Conservation (phyloP, 495 filamentous ascomycete species). For the Penicillium argentinense region DNA sequence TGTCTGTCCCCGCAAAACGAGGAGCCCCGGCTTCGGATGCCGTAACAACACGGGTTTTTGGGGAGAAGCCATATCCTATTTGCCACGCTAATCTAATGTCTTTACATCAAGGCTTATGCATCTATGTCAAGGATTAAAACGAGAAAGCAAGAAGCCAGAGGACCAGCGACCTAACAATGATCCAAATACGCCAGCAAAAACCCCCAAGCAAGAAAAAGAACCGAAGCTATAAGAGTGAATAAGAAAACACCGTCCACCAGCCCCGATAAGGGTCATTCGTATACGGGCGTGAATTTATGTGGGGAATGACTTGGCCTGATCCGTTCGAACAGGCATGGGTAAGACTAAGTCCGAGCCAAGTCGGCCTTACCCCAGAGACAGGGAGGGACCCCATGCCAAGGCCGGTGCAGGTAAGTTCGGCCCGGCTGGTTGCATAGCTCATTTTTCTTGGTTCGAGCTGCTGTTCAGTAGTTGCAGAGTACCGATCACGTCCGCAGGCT, state of each 20-base stretch:
- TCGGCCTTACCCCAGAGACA: background rate
- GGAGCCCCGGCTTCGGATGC: background rate
- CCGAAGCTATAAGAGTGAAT: background rate
- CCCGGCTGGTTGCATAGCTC: background rate
- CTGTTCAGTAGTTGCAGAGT: conserved; percentile 69
- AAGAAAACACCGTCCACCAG: background rate
- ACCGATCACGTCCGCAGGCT: conserved; percentile 83
- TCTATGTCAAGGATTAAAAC: conserved; percentile 16
- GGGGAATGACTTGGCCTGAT: no score
- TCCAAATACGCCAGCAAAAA: background rate
- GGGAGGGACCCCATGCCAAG: background rate
- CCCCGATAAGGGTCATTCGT: conserved; percentile 1
- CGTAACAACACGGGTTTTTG: background rate
- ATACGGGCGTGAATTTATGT: conserved; percentile 1
- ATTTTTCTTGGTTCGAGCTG: conserved; percentile 34
- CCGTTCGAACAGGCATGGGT: no score
- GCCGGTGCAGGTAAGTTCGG: background rate
- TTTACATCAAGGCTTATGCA: conserved; percentile 16
- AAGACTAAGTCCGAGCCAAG: no score
- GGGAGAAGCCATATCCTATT: background rate
- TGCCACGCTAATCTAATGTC: conserved; percentile 12
- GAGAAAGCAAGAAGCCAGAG: background rate
- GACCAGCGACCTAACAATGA: background rate
- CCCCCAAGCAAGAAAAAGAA: background rate
- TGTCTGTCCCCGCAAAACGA: background rate